Evolutionary conservation across 805 yeast species (phyloP).

Genomic region (Scheffersomyces ergatensis): DNA sequence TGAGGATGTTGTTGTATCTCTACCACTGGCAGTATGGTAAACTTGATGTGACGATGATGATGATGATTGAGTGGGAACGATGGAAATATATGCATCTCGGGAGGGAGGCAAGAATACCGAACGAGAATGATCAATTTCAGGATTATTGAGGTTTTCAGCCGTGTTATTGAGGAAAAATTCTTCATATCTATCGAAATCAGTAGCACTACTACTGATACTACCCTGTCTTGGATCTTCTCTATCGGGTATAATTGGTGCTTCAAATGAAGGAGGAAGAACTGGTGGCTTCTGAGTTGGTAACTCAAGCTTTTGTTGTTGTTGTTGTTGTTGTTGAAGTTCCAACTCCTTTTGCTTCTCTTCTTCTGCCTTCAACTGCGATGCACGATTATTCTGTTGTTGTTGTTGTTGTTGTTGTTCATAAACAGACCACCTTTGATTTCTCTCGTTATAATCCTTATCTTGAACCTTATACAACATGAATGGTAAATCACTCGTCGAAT

Average conservation of each 20-base stretch:
- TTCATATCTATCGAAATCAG: background rate
- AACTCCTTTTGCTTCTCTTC: background rate
- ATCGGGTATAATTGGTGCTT: background rate
- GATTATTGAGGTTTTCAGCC: no score
- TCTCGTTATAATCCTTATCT: slow-evolving; percentile 21
- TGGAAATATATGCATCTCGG: background rate
- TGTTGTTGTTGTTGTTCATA: slow-evolving; percentile 9
- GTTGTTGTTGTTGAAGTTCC: no score
- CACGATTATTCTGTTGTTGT: slow-evolving; percentile 4
- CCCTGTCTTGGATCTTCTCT: background rate
- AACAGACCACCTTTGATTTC: slow-evolving; percentile 22
- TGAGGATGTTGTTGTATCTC: background rate
- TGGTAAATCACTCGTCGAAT: slow-evolving; percentile 23
- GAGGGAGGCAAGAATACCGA: background rate
- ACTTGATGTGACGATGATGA: background rate
- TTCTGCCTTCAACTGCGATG: slow-evolving; percentile 1
- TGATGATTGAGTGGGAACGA: background rate
- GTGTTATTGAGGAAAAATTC: background rate
- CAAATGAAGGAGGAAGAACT: background rate
- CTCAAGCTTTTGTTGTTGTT: no score
- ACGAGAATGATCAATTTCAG: background rate
- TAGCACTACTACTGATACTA: background rate
- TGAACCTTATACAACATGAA: slow-evolving; percentile 29
- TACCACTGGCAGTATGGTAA: background rate
- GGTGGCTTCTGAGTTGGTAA: background rate